Conservation (phyloP, 2,329 filamentous ascomycete genomes). For the Epichloe uncinata region DNA sequence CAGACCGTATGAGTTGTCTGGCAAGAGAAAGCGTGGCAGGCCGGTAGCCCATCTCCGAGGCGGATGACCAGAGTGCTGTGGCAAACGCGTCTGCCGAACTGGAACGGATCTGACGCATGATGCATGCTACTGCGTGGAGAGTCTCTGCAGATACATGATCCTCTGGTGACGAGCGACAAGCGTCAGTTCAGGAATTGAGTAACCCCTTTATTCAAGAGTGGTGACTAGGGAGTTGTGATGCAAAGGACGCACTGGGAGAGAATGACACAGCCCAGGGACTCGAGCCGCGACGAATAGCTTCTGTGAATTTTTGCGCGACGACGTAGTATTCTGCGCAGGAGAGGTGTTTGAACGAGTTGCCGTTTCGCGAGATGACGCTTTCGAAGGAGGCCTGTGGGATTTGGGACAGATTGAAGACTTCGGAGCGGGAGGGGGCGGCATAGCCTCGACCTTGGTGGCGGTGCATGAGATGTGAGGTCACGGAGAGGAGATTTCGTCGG, state of each 20-base stretch:
- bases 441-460: background rate
- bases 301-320: slow-evolving; percentile 10
- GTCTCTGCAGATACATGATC: slow-evolving; percentile 9
- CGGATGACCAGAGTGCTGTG: slow-evolving; percentile 17
- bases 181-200: background rate
- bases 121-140: slow-evolving; percentile 17
- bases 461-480: background rate
- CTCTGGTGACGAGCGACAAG: slow-evolving; percentile 5
- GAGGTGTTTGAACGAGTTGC: slow-evolving; percentile 8
- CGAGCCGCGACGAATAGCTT: slow-evolving; percentile 11
- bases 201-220: no score
- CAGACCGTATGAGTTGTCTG: slow-evolving; percentile 10
- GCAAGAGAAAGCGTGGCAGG: slow-evolving; percentile 18
- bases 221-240: background rate
- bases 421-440: slow-evolving; percentile 4
- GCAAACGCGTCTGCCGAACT: slow-evolving; percentile 8
- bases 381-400: slow-evolving; percentile 14
- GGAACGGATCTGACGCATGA: slow-evolving; percentile 11
- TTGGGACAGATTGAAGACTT: slow-evolving; percentile 11
- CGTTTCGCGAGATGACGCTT: slow-evolving; percentile 7
- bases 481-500: background rate
- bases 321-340: slow-evolving; percentile 14
- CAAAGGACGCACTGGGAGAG: slow-evolving; percentile 11
- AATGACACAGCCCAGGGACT: slow-evolving; percentile 11
- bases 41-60: slow-evolving; percentile 17